phyloP scores from a whole-genome alignment of 805 yeast species.

The Wickerhamomyces tratensis region DNA sequence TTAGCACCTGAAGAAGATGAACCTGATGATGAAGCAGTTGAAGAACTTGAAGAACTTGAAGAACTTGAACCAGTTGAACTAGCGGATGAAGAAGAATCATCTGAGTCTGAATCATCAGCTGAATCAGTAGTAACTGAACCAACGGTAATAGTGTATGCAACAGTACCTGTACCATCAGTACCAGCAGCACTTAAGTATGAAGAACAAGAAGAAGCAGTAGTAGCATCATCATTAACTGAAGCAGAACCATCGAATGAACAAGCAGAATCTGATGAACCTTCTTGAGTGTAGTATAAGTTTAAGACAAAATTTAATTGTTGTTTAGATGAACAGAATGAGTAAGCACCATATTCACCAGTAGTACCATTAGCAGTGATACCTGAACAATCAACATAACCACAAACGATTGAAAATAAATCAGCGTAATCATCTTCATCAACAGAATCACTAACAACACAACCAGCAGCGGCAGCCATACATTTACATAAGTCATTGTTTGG shows the following conservation, averaged over 20 bases:
- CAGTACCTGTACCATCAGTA: conserved; percentile 53
- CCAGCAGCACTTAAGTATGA: conserved; percentile 60
- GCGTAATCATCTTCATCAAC: conserved; percentile 50
- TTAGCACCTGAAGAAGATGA: conserved; percentile 15
- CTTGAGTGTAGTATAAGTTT: conserved; percentile 52
- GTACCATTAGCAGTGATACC: conserved; percentile 57
- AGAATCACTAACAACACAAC: conserved; percentile 50
- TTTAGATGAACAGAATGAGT: conserved; percentile 61
- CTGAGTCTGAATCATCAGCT: conserved; percentile 13
- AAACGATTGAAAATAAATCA: conserved; percentile 46
- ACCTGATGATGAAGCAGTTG: conserved; percentile 2
- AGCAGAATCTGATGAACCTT: conserved; percentile 30
- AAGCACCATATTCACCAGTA: conserved; percentile 60
- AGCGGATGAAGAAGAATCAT: conserved; percentile 6
- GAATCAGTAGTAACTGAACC: conserved; percentile 21
- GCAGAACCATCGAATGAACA: conserved; percentile 70
- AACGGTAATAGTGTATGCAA: conserved; percentile 26
- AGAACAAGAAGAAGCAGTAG: conserved; percentile 45
- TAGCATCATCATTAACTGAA: conserved; percentile 31
- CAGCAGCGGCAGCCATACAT: conserved; percentile 45
- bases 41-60: conserved; percentile 7
- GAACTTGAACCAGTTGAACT: conserved; percentile 1
- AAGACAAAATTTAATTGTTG: conserved; percentile 57
- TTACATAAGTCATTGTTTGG: conserved; percentile 57
- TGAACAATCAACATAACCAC: conserved; percentile 47